Evolutionary conservation across 805 yeast species (phyloP).

Genomic region (Metschnikowia hibisci): DNA sequence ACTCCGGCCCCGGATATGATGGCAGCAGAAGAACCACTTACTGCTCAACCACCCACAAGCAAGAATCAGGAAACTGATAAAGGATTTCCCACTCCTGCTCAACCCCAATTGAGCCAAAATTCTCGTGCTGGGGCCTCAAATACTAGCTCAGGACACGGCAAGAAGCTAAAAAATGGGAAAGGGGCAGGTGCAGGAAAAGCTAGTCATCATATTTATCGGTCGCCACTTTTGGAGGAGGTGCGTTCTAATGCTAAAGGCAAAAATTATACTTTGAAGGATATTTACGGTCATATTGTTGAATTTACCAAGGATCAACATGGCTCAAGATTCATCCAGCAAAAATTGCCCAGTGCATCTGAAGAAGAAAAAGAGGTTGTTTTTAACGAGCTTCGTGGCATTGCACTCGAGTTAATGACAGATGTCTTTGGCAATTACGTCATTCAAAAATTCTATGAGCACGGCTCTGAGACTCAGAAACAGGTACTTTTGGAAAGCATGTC

Average conservation of each 20-base stretch:
- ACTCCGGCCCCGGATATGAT: constrained; percentile 15
- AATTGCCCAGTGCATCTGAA: constrained; percentile 58
- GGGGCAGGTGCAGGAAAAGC: constrained; percentile 21
- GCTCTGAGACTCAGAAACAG: constrained; percentile 64
- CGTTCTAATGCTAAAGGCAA: constrained; percentile 60
- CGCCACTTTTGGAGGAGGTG: constrained; percentile 82
- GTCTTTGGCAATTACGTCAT: constrained; percentile 97
- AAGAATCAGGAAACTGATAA: neutral
- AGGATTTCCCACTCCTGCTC: neutral
- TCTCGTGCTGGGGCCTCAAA: constrained; percentile 2
- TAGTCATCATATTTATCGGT: constrained; percentile 55
- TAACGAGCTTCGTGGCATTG: constrained; percentile 72
- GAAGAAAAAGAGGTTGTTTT: constrained; percentile 78
- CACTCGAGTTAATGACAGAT: constrained; percentile 84
- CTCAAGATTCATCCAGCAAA: constrained; percentile 92
- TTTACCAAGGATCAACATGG: constrained; percentile 97
- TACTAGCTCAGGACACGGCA: constrained; percentile 6
- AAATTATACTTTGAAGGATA: constrained; percentile 61
- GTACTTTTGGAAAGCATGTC: constrained; percentile 67
- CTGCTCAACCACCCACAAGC: neutral
- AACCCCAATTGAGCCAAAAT: neutral
- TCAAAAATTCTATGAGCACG: constrained; percentile 88
- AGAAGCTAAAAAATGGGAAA: constrained; percentile 13
- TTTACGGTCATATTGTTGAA: constrained; percentile 83
- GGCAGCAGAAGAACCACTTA: constrained; percentile 5